Conservation (phyloP, 2,329 filamentous ascomycete species). For the Phyllosticta citrichinensis region DNA sequence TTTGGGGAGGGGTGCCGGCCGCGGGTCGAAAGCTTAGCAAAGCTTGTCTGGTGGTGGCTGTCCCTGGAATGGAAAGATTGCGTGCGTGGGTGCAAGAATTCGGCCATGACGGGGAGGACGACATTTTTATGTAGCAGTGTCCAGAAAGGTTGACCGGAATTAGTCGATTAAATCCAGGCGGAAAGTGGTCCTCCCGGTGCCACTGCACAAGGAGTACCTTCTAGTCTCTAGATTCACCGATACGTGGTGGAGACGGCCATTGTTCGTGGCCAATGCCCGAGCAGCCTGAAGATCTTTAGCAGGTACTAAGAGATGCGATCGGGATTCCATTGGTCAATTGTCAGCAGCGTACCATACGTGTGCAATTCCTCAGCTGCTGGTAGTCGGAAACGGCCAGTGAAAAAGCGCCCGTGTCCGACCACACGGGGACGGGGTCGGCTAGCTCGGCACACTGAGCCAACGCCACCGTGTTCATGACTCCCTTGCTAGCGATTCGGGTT, state of each 20-base stretch:
- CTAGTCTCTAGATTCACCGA: neutral
- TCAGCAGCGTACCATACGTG: neutral
- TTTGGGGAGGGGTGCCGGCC: neutral
- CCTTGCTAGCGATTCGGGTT: neutral
- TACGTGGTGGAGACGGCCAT: neutral
- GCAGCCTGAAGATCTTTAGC: neutral
- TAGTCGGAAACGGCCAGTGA: neutral
- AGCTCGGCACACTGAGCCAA: neutral
- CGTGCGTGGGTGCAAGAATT: neutral
- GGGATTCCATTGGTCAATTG: neutral
- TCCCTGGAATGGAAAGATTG: neutral
- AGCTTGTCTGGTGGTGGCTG: neutral
- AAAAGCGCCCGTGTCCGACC: neutral
- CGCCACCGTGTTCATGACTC: neutral
- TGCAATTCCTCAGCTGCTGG: neutral
- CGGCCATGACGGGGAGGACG: neutral
- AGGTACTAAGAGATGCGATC: neutral
- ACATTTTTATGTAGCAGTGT: neutral
- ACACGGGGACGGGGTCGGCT: neutral
- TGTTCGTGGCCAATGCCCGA: neutral
- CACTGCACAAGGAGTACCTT: neutral
- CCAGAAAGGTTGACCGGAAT: neutral
- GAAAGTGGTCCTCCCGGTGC: neutral
- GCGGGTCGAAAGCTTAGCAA: slow-evolving; percentile 7
- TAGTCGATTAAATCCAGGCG: neutral